phyloP scores from a whole-genome alignment of 179 eudicot genomes.

The Silene vulgaris region DNA sequence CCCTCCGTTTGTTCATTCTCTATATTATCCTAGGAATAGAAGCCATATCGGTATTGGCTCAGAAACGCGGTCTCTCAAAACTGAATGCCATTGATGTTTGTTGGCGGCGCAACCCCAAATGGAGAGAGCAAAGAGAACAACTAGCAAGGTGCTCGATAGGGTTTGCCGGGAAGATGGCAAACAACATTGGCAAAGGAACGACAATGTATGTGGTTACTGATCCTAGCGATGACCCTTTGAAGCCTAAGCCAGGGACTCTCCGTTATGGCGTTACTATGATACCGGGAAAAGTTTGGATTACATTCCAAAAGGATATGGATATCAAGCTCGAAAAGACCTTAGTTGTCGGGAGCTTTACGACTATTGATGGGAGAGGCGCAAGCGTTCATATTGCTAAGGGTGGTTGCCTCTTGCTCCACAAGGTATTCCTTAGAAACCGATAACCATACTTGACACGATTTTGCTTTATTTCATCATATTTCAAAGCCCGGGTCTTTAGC shows the following conservation, averaged over 20 bases:
- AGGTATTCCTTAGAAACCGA: slow-evolving; percentile 32
- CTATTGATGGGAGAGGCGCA: slow-evolving; percentile 75
- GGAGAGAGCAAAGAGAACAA: slow-evolving; percentile 41
- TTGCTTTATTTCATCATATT: neutral
- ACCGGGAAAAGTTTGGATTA: slow-evolving; percentile 60
- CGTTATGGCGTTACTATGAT: slow-evolving; percentile 55
- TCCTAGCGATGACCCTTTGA: slow-evolving; percentile 45
- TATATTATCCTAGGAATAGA: slow-evolving; percentile 21
- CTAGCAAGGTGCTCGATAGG: slow-evolving; percentile 60
- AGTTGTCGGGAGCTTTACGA: slow-evolving; percentile 51
- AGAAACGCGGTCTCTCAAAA: slow-evolving; percentile 16
- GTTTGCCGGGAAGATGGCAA: slow-evolving; percentile 56
- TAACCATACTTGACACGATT: neutral
- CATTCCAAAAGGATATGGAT: slow-evolving; percentile 50
- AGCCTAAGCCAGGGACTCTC: slow-evolving; percentile 60
- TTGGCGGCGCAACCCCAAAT: slow-evolving; percentile 52
- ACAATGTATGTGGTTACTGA: slow-evolving; percentile 51
- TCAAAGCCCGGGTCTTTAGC: neutral
- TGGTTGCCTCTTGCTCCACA: slow-evolving; percentile 45
- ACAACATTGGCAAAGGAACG: slow-evolving; percentile 45
- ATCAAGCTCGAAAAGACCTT: slow-evolving; percentile 59
- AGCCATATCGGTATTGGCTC: slow-evolving; percentile 16
- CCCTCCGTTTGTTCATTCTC: slow-evolving; percentile 9
- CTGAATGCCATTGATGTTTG: slow-evolving; percentile 48
- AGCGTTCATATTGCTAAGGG: slow-evolving; percentile 52